Evolutionary conservation across 129 eudicot species (phyloP).

Genomic region (Ambrosia trifida): DNA sequence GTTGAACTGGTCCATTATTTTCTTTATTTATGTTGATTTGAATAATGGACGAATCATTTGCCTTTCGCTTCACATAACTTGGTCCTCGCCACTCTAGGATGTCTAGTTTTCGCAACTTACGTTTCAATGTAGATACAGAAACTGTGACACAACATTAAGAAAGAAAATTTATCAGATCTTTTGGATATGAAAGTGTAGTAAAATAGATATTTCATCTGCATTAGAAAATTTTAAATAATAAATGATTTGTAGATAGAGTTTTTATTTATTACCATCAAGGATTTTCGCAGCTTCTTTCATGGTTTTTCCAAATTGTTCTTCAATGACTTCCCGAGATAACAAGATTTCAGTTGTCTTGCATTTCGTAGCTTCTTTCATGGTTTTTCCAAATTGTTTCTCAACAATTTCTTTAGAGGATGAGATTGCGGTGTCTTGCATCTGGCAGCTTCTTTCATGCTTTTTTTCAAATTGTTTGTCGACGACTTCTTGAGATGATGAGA

Average conservation of each 20-base stretch:
- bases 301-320: not conserved
- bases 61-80: not conserved
- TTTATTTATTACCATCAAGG: not conserved
- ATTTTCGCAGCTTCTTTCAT: not conserved
- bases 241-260: not conserved
- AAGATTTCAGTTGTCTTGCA: not conserved
- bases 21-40: conserved; percentile 1
- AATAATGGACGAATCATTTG: not conserved
- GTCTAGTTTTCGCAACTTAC: not conserved
- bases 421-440: not conserved
- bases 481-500: too few relatives aligned
- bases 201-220: not conserved
- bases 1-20: not conserved
- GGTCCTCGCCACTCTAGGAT: not conserved
- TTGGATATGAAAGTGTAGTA: not conserved
- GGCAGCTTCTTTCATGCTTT: too few relatives aligned
- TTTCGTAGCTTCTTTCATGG: not conserved
- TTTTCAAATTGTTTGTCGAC: too few relatives aligned
- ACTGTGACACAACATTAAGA: conserved; percentile 10
- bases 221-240: not conserved
- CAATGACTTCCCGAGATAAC: not conserved
- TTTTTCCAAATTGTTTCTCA: too few relatives aligned
- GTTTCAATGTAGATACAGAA: conserved; percentile 23
- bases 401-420: too few relatives aligned
- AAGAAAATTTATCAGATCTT: not conserved